phyloP scores from a whole-genome alignment of 2,329 filamentous ascomycete species.

The Penicillium sp. region DNA sequence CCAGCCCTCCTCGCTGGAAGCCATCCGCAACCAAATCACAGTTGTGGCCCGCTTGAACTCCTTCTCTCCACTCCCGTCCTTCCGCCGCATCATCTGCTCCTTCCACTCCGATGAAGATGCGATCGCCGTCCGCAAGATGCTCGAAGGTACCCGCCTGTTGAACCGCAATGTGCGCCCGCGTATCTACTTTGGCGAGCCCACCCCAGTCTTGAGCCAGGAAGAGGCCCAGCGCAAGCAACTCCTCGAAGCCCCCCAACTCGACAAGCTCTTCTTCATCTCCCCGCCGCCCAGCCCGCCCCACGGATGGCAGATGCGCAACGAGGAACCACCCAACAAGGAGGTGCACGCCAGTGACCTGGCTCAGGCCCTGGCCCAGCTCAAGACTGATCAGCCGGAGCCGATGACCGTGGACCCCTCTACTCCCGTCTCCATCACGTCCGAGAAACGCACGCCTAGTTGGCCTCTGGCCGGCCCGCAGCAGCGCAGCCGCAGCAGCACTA shows the following conservation, averaged over 20 bases:
- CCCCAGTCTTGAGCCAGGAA: slow-evolving; percentile 46
- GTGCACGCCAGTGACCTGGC: slow-evolving; percentile 65
- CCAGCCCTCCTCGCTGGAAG: slow-evolving; percentile 46
- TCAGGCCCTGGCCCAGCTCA: slow-evolving; percentile 56
- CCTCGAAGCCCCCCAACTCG: slow-evolving; percentile 58
- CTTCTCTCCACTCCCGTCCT: slow-evolving; percentile 53
- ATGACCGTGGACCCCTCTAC: slow-evolving; percentile 33
- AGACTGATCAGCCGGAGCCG: slow-evolving; percentile 29
- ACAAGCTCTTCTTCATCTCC: slow-evolving; percentile 68
- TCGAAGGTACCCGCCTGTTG: slow-evolving; percentile 43
- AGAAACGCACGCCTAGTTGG: slow-evolving; percentile 37
- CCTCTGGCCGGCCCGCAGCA: slow-evolving; percentile 33
- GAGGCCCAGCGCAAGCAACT: slow-evolving; percentile 44
- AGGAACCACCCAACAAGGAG: slow-evolving; percentile 67
- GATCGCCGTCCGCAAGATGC: slow-evolving; percentile 45
- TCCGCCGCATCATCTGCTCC: slow-evolving; percentile 54
- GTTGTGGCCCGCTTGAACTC: slow-evolving; percentile 49
- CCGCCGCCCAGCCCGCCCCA: slow-evolving; percentile 65
- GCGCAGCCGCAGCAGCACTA: slow-evolving; percentile 57
- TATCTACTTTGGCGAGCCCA: slow-evolving; percentile 57
- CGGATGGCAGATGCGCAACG: slow-evolving; percentile 65
- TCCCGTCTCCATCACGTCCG: slow-evolving; percentile 38
- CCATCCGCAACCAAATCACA: slow-evolving; percentile 47
- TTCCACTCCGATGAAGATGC: slow-evolving; percentile 48
- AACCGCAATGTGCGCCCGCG: slow-evolving; percentile 38